phyloP scores from a whole-genome alignment of 164 flowering plant species.

The Tetrastigma voinierianum region DNA sequence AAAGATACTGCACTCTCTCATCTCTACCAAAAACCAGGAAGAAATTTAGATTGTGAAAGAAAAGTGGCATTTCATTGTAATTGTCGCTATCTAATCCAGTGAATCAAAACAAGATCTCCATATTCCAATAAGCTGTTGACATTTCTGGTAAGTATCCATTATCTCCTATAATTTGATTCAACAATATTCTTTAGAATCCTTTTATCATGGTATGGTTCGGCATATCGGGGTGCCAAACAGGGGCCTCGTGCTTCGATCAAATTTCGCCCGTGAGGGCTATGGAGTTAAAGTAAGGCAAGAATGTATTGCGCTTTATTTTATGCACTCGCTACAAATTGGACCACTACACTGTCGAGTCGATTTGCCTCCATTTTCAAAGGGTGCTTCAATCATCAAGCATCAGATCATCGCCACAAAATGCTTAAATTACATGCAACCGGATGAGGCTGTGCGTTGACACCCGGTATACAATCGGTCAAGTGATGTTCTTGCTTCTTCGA shows the following conservation, averaged over 20 bases:
- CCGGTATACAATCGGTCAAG: slow-evolving; percentile 92
- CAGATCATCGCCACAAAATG: slow-evolving; percentile 84
- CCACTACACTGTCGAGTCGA: slow-evolving; percentile 80
- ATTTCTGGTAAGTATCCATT: no score
- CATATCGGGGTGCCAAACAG: slow-evolving; percentile 90
- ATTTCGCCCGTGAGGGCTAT: slow-evolving; percentile 73
- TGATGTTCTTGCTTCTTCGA: slow-evolving; percentile 90
- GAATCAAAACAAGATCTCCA: no score
- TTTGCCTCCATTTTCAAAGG: slow-evolving; percentile 78
- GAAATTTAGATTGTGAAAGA: no score
- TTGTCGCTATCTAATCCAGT: no score
- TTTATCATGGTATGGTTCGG: slow-evolving; percentile 57
- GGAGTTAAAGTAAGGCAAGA: slow-evolving; percentile 93
- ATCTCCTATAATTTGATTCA: no score
- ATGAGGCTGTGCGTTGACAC: slow-evolving; percentile 87
- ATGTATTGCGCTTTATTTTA: slow-evolving; percentile 76
- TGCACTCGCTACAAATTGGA: slow-evolving; percentile 83
- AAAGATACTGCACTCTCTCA: no score
- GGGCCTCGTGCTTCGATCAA: slow-evolving; percentile 98
- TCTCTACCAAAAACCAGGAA: no score
- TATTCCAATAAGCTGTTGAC: no score
- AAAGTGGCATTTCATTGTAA: no score
- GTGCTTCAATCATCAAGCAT: slow-evolving; percentile 75
- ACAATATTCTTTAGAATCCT: no score
- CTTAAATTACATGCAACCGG: slow-evolving; percentile 75